A percentile compares a stretch with the other conserved stretches of the same genome.
These are phyloP conservation scores for Solanum pinnatisectum DNA, from an alignment of 257 asterid species.

Conservation along the genomic window DNA sequence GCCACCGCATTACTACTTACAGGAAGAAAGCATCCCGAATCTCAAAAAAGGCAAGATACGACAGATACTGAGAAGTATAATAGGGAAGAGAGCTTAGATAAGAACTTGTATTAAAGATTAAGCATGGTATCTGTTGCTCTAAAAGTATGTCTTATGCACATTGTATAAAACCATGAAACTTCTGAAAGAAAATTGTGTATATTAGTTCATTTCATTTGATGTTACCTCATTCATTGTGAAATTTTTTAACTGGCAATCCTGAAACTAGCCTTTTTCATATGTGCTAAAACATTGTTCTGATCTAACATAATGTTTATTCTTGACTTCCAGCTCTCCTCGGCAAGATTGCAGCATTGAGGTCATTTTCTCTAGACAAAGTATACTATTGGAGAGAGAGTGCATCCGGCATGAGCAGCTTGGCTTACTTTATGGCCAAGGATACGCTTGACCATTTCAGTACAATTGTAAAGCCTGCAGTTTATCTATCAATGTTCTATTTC, in stretches of 20 bases:
- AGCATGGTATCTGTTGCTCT: not conserved
- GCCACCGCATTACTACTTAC: not conserved
- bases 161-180: not conserved
- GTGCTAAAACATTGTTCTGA: not conserved
- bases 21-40: not conserved
- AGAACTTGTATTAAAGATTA: not conserved
- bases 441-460: conserved; percentile 64
- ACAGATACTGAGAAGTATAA: not conserved
- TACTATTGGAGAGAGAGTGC: conserved; percentile 61
- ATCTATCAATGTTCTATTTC: conserved; percentile 60
- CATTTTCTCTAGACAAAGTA: conserved; percentile 53
- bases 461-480: conserved; percentile 58
- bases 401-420: conserved; percentile 68
- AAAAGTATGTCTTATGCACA: not conserved
- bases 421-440: conserved; percentile 60
- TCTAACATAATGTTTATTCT: not conserved
- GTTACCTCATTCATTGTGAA: not conserved
- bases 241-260: not conserved
- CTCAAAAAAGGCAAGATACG: not conserved
- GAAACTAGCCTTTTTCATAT: not conserved
- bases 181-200: not conserved
- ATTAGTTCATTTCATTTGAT: not conserved
- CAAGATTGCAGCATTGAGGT: conserved; percentile 63
- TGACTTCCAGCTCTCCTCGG: conserved; percentile 43
- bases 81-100: not conserved